phyloP scores from a whole-genome alignment of 331 rosid genomes.

The Prunus yedoensis region DNA sequence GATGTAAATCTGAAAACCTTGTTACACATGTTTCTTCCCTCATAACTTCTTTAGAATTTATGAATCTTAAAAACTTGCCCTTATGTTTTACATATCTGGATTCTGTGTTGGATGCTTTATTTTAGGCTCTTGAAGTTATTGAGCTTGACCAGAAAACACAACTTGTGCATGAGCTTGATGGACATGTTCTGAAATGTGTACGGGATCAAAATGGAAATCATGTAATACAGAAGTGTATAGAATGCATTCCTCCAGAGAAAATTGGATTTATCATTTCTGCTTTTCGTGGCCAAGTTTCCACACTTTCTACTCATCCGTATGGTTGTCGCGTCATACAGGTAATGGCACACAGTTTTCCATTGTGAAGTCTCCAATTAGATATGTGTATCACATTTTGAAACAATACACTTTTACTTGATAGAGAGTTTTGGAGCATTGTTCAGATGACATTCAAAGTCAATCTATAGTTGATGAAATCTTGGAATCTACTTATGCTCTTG shows the following conservation, averaged over 20 bases:
- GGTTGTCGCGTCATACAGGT: slow-evolving; percentile 97
- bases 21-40: neutral
- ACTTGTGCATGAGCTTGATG: slow-evolving; percentile 83
- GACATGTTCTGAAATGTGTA: slow-evolving; percentile 78
- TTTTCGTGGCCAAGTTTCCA: slow-evolving; percentile 59
- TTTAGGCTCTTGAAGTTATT: slow-evolving; percentile 80
- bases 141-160: slow-evolving; percentile 69
- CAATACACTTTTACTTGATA: slow-evolving; percentile 32
- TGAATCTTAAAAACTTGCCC: neutral
- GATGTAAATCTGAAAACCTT: neutral
- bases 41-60: neutral
- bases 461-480: slow-evolving; percentile 75
- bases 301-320: slow-evolving; percentile 83
- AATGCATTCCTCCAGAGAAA: slow-evolving; percentile 64
- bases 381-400: neutral
- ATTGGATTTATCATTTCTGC: slow-evolving; percentile 69
- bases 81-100: neutral
- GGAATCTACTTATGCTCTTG: slow-evolving; percentile 65
- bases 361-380: slow-evolving; percentile 4
- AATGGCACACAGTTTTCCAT: slow-evolving; percentile 15
- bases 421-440: slow-evolving; percentile 86
- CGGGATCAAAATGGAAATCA: slow-evolving; percentile 91
- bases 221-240: slow-evolving; percentile 88
- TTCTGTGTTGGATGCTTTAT: slow-evolving; percentile 14
- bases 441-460: slow-evolving; percentile 55